Conservation (phyloP, 805 yeast genomes). For the Ogataea degrootiae region DNA sequence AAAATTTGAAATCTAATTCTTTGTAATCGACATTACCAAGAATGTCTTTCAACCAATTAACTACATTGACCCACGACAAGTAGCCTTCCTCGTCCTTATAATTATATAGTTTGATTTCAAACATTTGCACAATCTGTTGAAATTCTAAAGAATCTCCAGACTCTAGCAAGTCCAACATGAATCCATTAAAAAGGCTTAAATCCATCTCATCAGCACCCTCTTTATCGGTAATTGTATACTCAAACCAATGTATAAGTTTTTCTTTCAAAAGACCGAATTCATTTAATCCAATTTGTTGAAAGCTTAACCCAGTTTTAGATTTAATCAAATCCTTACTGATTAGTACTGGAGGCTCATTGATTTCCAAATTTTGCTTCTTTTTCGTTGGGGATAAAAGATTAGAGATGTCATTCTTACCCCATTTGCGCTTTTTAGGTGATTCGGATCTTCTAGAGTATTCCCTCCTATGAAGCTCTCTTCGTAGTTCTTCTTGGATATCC, state of each 20-base stretch:
- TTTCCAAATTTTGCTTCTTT: background rate
- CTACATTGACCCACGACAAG: constrained; percentile 16
- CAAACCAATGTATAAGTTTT: constrained; percentile 22
- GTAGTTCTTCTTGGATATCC: constrained; percentile 60
- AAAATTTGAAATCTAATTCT: constrained; percentile 13
- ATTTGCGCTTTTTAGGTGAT: constrained; percentile 19
- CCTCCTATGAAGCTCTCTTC: constrained; percentile 45
- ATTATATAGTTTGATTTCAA: constrained; percentile 9
- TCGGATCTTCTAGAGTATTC: constrained; percentile 13
- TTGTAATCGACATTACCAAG: constrained; percentile 8
- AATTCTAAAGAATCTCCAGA: constrained; percentile 17
- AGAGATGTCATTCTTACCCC: constrained; percentile 14
- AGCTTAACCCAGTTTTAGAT: constrained; percentile 9
- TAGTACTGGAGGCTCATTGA: background rate
- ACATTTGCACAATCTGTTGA: constrained; percentile 12
- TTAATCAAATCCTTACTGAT: constrained; percentile 7
- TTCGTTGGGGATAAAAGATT: constrained; percentile 8
- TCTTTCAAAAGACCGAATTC: constrained; percentile 9
- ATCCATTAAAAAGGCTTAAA: constrained; percentile 23
- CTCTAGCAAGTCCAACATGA: constrained; percentile 23
- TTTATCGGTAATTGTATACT: constrained; percentile 12
- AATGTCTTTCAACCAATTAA: constrained; percentile 12
- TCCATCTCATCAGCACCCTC: constrained; percentile 24
- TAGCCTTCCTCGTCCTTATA: constrained; percentile 7
- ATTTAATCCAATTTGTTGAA: constrained; percentile 22